Evolutionary conservation across 2,329 filamentous ascomycete genomes (phyloP), one percentile per base, ranked within the genome.

Genomic region (Xylariaceae sp.): DNA sequence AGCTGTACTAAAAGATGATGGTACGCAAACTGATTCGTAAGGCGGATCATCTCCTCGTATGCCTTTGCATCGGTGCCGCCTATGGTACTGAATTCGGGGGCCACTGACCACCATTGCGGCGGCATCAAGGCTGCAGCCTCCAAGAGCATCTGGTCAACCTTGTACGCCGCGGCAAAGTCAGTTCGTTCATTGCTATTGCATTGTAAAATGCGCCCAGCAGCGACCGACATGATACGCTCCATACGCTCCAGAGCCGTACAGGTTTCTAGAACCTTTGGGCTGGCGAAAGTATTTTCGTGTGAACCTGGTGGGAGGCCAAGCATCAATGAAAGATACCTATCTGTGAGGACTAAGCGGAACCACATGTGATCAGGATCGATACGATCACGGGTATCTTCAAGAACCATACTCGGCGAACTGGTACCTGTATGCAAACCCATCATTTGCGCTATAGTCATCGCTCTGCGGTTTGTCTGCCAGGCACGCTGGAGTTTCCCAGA

Each of bases 391-490:
- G 33, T 36, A 7, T 10, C 8, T 16, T 36, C 33, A 16, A 33
- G 53, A 53, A 33, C 53, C 35, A 1, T 62, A 57, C 23, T 4
- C 11, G 24, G 24, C 18, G 42, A 11, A 21, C 42, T 33, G 6
- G 35, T 35, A n/a, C 15, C 18, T 13, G 44, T 54, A 11, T 48
- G 33, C 9, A 57, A 20, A 27, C 51, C 47, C 47, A 55, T 50
- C 16, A 52, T 18, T 26, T 60, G 55, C n/a, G 46, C 51, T 4
- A 55, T 27, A 13, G 3, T 24, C 33, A 80, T 65, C 0, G 73
- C 76, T 13, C 77, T 69, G 1, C 78, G 72, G 27, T 68, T 68
- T 0, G 69, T 66, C 3, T 81, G 57, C 76, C 75, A 81, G 0
- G 76, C 70, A 0, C 70, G 66, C 0, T 75, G 72, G 3, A 80